A percentile compares a stretch with the other conserved stretches of the same genome.
phyloP scores from a whole-genome alignment of 257 asterid species.

The Solanum chiquidenum region DNA sequence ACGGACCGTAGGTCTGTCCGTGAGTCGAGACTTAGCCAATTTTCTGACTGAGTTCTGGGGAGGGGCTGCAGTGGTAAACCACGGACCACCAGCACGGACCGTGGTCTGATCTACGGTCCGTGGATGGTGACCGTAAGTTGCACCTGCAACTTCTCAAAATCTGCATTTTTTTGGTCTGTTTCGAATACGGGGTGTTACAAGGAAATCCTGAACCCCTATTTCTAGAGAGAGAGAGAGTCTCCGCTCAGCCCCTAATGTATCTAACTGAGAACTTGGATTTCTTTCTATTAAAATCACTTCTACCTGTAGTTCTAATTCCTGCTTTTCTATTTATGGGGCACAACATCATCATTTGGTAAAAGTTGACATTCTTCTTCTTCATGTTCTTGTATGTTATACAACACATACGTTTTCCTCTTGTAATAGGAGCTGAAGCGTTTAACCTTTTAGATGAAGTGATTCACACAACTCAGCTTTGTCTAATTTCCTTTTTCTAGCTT shows the following conservation, averaged over 20 bases:
- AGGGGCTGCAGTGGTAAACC: no score
- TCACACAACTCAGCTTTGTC: neutral
- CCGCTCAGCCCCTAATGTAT: neutral
- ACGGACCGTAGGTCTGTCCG: no score
- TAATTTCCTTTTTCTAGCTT: slow-evolving; percentile 30
- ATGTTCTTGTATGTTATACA: neutral
- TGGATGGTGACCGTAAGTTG: no score
- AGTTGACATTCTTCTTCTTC: neutral
- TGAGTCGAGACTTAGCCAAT: no score
- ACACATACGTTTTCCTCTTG: neutral
- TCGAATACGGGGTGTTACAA: no score
- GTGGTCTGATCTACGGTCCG: no score
- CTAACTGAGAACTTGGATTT: neutral
- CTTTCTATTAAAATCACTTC: neutral
- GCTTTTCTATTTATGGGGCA: neutral
- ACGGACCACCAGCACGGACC: no score
- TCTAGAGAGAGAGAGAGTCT: neutral
- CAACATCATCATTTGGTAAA: neutral
- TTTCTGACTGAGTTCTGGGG: no score
- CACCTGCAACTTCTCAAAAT: no score
- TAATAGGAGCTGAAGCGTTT: neutral
- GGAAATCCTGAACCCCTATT: neutral
- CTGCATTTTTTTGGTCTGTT: no score
- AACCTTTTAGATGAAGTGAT: neutral
- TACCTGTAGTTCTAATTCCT: neutral